A percentile compares a stretch with the other conserved stretches of the same genome.
These are phyloP conservation scores for Hypocrella siamensis DNA, from an alignment of 2,329 filamentous ascomycete genomes.

Conservation along the genomic window DNA sequence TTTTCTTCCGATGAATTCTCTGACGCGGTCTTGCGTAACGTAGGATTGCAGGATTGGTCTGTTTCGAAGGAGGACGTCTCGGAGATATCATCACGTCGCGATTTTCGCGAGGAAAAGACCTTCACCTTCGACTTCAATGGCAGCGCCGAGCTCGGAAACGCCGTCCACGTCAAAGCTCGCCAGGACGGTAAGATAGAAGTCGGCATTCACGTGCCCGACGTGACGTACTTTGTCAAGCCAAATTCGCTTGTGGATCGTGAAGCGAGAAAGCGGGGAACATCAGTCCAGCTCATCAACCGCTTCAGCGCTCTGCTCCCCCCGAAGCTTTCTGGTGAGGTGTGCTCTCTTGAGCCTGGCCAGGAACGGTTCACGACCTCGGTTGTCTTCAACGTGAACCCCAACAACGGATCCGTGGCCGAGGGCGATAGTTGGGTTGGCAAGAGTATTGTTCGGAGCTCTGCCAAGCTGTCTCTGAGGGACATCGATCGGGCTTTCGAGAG, in stretches of 20 bases:
- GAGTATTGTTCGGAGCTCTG: constrained; percentile 79
- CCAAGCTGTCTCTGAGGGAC: constrained; percentile 70
- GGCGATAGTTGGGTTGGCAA: constrained; percentile 90
- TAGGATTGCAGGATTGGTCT: constrained; percentile 85
- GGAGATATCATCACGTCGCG: constrained; percentile 58
- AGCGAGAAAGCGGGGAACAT: constrained; percentile 93
- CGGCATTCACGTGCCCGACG: constrained; percentile 86
- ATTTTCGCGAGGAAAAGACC: constrained; percentile 75
- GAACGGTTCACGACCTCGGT: constrained; percentile 86
- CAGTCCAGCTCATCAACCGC: constrained; percentile 86
- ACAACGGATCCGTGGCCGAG: constrained; percentile 64
- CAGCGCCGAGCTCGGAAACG: constrained; percentile 77
- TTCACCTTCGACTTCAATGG: constrained; percentile 91
- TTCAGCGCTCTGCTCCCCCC: constrained; percentile 76
- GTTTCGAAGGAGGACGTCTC: constrained; percentile 69
- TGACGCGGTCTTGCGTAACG: constrained; percentile 84
- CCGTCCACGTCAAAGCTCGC: constrained; percentile 77
- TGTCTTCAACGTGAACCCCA: constrained; percentile 76
- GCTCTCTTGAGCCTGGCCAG: constrained; percentile 73
- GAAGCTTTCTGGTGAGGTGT: constrained; percentile 73
- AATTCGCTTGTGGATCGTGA: constrained; percentile 93
- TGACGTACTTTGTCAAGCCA: constrained; percentile 91
- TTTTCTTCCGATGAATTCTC: constrained; percentile 96
- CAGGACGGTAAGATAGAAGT: constrained; percentile 80
- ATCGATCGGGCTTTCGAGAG: constrained; percentile 70